A percentile compares a stretch with the other conserved stretches of the same genome.
Evolutionary conservation across 2,329 filamentous ascomycete species (phyloP).

Genomic region (Neonectria neomacrospora): DNA sequence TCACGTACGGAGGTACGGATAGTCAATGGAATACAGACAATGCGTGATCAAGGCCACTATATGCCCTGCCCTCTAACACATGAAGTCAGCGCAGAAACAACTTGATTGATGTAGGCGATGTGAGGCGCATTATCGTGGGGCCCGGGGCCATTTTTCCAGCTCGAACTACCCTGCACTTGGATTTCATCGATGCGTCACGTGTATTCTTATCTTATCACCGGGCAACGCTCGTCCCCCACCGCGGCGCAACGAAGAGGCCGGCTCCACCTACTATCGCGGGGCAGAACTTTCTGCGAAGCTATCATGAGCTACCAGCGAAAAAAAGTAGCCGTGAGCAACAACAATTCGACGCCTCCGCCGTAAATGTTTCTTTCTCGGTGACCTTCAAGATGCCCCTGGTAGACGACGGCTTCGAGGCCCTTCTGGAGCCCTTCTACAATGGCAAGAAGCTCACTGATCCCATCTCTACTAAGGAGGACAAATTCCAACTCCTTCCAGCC

Average conservation of each 20-base stretch:
- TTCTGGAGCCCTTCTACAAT: slow-evolving; percentile 74
- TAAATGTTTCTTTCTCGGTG: slow-evolving; percentile 49
- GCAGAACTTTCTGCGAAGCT: slow-evolving; percentile 49
- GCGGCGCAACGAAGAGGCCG: slow-evolving; percentile 37
- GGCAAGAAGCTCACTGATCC: slow-evolving; percentile 74
- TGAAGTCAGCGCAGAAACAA: background rate
- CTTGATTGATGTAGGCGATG: background rate
- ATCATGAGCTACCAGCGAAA: slow-evolving; percentile 40
- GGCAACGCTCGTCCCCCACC: slow-evolving; percentile 44
- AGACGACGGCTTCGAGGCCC: slow-evolving; percentile 73
- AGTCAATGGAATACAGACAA: too few species aligned
- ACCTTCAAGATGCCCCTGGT: slow-evolving; percentile 61
- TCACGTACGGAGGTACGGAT: background rate
- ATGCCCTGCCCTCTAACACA: background rate
- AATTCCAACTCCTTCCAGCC: slow-evolving; percentile 96
- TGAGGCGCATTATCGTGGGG: too few species aligned
- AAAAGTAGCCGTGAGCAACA: slow-evolving; percentile 37
- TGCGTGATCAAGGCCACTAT: background rate
- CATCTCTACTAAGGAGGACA: slow-evolving; percentile 78
- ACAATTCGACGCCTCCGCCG: slow-evolving; percentile 27
- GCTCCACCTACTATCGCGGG: slow-evolving; percentile 45
- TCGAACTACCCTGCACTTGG: slow-evolving; percentile 12
- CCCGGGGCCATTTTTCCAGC: background rate
- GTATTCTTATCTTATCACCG: slow-evolving; percentile 31
- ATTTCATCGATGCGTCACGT: slow-evolving; percentile 27